Conservation (phyloP, 2,329 filamentous ascomycete species). For the Leptosphaerulina australis region DNA sequence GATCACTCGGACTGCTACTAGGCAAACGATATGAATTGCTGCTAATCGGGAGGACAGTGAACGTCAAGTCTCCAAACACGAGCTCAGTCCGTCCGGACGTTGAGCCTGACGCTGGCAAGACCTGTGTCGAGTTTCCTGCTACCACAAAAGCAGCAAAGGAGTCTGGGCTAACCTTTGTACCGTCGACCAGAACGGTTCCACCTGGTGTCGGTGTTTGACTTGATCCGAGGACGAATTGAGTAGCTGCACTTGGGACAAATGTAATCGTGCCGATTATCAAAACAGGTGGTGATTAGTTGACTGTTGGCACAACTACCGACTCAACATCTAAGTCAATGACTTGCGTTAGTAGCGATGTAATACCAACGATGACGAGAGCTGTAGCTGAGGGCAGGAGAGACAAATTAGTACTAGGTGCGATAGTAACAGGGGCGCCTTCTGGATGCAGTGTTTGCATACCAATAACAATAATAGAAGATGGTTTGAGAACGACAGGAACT, state of each 20-base stretch:
- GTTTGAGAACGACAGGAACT: conserved; percentile 38
- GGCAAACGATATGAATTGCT: background rate
- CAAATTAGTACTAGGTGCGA: conserved; percentile 41
- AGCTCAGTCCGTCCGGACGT: background rate
- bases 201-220: conserved; percentile 49
- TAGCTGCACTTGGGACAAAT: conserved; percentile 54
- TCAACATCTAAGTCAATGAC: conserved; percentile 14
- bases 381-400: conserved; percentile 39
- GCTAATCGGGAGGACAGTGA: conserved; percentile 22
- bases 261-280: conserved; percentile 50
- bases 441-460: conserved; percentile 45
- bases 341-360: conserved; percentile 34
- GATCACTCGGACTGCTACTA: background rate
- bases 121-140: conserved; percentile 47
- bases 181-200: conserved; percentile 47
- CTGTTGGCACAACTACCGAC: background rate
- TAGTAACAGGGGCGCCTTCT: conserved; percentile 43
- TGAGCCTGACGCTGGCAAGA: background rate
- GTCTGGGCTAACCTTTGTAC: conserved; percentile 50
- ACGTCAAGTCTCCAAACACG: conserved; percentile 3
- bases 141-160: conserved; percentile 50
- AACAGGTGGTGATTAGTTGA: conserved; percentile 37
- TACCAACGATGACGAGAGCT: conserved; percentile 37
- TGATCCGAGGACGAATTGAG: conserved; percentile 52
- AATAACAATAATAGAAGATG: conserved; percentile 43